A percentile compares a stretch with the other conserved stretches of the same genome.
These are phyloP conservation scores for Puccinia hordei DNA, from an alignment of 1,284 basidiomycete species.

Conservation along the genomic window DNA sequence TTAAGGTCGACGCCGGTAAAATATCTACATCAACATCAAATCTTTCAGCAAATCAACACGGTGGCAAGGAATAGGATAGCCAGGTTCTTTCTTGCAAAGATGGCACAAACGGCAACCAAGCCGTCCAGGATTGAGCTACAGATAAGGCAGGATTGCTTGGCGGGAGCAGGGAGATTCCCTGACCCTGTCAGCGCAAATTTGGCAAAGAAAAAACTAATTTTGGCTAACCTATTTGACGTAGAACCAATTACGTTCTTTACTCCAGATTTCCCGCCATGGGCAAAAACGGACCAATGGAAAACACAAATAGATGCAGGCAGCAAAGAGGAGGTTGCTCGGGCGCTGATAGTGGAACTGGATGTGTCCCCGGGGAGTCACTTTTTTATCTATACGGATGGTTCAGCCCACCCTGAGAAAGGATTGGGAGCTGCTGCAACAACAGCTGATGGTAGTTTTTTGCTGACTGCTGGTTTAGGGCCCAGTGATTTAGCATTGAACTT, in stretches of 20 bases:
- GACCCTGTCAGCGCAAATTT: background rate
- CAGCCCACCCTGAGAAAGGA: background rate
- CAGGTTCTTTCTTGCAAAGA: too few relatives aligned
- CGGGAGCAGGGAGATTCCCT: background rate
- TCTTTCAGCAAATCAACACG: too few relatives aligned
- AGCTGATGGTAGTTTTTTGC: background rate
- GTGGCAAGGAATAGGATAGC: too few relatives aligned
- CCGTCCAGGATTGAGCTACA: too few relatives aligned
- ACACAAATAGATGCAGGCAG: background rate
- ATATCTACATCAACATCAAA: too few relatives aligned
- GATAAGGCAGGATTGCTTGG: too few relatives aligned
- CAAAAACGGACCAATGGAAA: background rate
- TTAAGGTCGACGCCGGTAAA: too few relatives aligned
- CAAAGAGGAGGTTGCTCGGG: background rate
- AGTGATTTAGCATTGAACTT: background rate
- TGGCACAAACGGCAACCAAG: too few relatives aligned
- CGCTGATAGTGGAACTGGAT: background rate
- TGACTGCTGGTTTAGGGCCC: background rate
- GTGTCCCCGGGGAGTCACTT: background rate
- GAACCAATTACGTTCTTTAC: background rate
- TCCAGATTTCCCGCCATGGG: background rate
- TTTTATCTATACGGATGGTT: background rate
- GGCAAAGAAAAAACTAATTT: background rate
- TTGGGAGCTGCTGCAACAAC: background rate
- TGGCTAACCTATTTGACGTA: background rate